These are phyloP conservation scores for Gynandropsis gynandra DNA, from an alignment of 345 rosid species.

Conservation along the genomic window DNA sequence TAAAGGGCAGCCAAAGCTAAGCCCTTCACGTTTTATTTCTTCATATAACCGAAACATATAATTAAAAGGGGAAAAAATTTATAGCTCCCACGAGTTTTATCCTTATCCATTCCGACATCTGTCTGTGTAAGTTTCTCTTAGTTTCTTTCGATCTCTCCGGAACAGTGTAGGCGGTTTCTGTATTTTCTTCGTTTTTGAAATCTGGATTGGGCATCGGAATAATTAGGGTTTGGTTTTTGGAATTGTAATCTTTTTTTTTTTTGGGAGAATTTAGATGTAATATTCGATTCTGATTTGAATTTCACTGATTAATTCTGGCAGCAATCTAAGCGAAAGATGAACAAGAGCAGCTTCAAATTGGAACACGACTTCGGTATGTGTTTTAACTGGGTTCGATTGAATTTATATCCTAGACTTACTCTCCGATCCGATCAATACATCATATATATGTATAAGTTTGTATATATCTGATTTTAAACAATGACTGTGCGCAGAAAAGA, in stretches of 20 bases:
- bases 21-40: no score
- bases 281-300: no score
- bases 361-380: constrained; percentile 58
- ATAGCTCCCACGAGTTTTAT: constrained; percentile 8
- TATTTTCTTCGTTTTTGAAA: no score
- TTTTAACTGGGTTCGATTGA: not conserved
- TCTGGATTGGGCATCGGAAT: not conserved
- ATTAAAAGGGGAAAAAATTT: no score
- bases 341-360: constrained; percentile 51
- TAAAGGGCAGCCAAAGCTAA: no score
- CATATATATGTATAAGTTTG: not conserved
- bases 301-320: not conserved
- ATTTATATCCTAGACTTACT: not conserved
- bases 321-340: constrained; percentile 30
- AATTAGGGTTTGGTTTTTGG: constrained; percentile 5
- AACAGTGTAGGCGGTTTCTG: not conserved
- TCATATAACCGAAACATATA: no score
- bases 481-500: constrained; percentile 42
- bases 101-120: constrained; percentile 16
- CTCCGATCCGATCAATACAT: no score
- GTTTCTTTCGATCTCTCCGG: constrained; percentile 4
- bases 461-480: not conserved
- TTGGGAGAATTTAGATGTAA: not conserved
- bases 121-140: constrained; percentile 8
- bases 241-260: no score